Evolutionary conservation across 163 green algal species (phyloP), one percentile per base, ranked within the genome.

Genomic region (Scenedesmus sp.): DNA sequence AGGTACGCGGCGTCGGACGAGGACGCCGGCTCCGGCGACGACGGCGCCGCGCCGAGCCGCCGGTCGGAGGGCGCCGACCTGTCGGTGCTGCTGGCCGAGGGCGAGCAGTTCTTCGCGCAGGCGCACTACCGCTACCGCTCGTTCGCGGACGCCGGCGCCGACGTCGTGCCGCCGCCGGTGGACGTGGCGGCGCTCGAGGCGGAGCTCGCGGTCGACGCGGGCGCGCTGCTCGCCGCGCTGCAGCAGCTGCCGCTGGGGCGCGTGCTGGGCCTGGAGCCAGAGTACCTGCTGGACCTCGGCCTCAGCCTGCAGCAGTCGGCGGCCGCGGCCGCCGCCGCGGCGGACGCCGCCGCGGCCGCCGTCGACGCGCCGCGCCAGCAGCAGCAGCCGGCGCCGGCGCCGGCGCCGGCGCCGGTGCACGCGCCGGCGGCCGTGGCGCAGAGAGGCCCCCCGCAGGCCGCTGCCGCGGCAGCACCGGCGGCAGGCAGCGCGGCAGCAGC

Each of bases 91-190:
- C 71, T 80, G 48, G 45, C n/a, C 33, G 71, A 80, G 45, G 26
- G 26, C n/a, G 44, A 80, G 42, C 58, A 60, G 29, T 71, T 80
- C 31, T 80, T 72, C 50, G 56, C 56, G 9, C 71, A 80, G 26
- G 71, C 71, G 13, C 60, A 80, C 58, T 80, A 45, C 58, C 34
- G 71, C 17, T 80, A 80, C 58, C 45, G 71, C 22, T 72, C 42
- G 57, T 80, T 72, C 58, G n/a, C n/a, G n/a, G 28, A 72, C 15
- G 15, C 48, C 18, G 45, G 53, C 22, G 26, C 62, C 1, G 58
- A 80, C 3, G 42, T 36, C 26, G 71, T 63, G 31, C 45, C 71
- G 50, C 71, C 71, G 2, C 58, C 60, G 20, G 58, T 71, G 3
- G 71, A 80, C 54, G 47, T 80, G 20, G 31, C 26, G 17, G 70